Conservation (phyloP, 805 yeast species). For the Lipomyces mesembrius region DNA sequence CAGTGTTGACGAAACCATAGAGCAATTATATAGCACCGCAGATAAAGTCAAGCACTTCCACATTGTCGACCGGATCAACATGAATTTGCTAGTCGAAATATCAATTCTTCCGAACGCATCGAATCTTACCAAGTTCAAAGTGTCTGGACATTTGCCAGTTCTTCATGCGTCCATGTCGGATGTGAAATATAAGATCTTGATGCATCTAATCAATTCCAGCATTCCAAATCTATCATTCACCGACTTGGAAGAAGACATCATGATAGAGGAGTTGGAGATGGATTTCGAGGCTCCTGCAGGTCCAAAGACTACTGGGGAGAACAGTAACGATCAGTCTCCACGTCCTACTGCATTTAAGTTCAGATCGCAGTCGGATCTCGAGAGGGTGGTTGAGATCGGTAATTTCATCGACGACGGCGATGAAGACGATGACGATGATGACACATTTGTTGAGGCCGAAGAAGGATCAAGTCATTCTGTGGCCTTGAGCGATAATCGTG, state of each 20-base stretch:
- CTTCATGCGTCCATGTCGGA: slow-evolving; percentile 78
- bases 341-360: slow-evolving; percentile 14
- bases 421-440: slow-evolving; percentile 38
- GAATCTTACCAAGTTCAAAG: slow-evolving; percentile 69
- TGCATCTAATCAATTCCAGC: slow-evolving; percentile 73
- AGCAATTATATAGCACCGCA: slow-evolving; percentile 58
- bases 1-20: slow-evolving; percentile 74
- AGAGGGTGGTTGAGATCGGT: slow-evolving; percentile 12
- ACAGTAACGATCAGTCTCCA: slow-evolving; percentile 1
- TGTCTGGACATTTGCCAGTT: slow-evolving; percentile 77
- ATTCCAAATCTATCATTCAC: slow-evolving; percentile 57
- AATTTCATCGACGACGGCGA: slow-evolving; percentile 37
- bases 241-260: slow-evolving; percentile 16
- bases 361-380: slow-evolving; percentile 13
- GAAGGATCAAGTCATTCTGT: slow-evolving; percentile 14
- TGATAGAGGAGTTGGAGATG: slow-evolving; percentile 13
- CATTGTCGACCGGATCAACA: slow-evolving; percentile 74
- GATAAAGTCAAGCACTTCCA: slow-evolving; percentile 53
- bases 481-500: slow-evolving; percentile 14
- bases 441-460: slow-evolving; percentile 30
- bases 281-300: slow-evolving; percentile 5
- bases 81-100: slow-evolving; percentile 74
- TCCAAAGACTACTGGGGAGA: slow-evolving; percentile 2
- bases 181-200: slow-evolving; percentile 83
- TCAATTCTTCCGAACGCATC: slow-evolving; percentile 84